Evolutionary conservation across 306 rosid genomes (phyloP), one percentile per base, ranked within the genome.

Genomic region (Cajanus cajan): DNA sequence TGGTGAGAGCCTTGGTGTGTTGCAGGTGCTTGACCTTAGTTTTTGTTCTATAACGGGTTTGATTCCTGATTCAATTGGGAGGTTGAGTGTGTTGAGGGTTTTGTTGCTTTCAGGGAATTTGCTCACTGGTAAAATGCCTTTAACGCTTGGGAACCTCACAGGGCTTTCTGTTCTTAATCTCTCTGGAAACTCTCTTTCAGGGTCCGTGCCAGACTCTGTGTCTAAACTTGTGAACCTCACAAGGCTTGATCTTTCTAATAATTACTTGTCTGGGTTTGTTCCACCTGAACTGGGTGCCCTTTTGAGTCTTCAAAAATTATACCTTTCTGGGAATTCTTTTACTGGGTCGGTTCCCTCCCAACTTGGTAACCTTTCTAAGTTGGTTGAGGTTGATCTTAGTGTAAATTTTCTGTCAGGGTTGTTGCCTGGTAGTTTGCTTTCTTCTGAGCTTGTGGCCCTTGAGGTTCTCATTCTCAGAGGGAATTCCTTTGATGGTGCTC

Each of bases 41-140:
- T 90, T 83, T 83, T 87, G 93, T 78, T 87, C 92, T 4, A 79
- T 96, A 16, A 65, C 15, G 19, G 97, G 93, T 63, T 51, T 78
- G 51, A 77, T 96, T 44, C 99, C 99, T 71, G 50, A 73, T 28
- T 86, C 97, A 10, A 70, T 96, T 51, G 89, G 97, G 36, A 16
- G 69, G 71, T 82, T 96, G 94, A 80, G 71, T 14, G 15, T 22
- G 64, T 85, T 96, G 61, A 78, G 62, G 55, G 1, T 0, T 41
- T 83, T 93, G 85, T 44, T 70, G 59, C 86, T 96, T 52, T 89
- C 98, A 44, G 85, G 71, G 47, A 96, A 96, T 82, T 12, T 34
- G 28, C 89, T 96, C 51, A 83, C 97, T 67, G 98, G 99, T 52
- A 76, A 65, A 58, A 68, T 90, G 7, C 89, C 97, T 81, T 83